Base-by-base conservation (phyloP, 1,139 yeast genomes). In the Magnusiomyces suaveolens region DNA sequence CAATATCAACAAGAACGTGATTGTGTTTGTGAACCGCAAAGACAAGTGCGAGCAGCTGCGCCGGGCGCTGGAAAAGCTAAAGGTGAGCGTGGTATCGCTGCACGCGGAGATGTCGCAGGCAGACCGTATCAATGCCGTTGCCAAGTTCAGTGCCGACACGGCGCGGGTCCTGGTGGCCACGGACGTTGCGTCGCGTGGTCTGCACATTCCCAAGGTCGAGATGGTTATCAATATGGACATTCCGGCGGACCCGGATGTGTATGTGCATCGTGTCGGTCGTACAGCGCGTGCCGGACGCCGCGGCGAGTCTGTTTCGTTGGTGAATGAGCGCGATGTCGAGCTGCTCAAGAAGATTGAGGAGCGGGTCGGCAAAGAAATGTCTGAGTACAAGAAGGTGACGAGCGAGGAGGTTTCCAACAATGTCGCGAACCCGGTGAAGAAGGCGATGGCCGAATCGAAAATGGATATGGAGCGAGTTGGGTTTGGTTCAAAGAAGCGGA, bases 261-360 rank as follows among this genome's bases (percentile, higher is more conserved):
- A 86, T 65, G 87, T 92, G 56, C 99, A 92, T 72, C 77, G 99
- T 68, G 96, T 90, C n/a, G 99, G 99, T 77, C 88, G 99, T 81
- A 92, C 98, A 21, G 99, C 98, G n/a, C 86, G 99, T 78, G 98
- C 98, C 2, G 97, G 97, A 3, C 77, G 95, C 64, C 73, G 75
- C 54, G 92, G 92, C 67, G 83, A 78, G 60, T 74, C 84, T 21
- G 69, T 84, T 2, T 81, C 94, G 16, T 77, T 92, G 57, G 84
- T 92, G 3, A 81, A 95, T 0, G 96, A 90, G 63, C 81, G 84
- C 57, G 98, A 92, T 65, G 84, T 92, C 20, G 78, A 76, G 29
- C 77, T 97, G 63, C 79, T 92, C 12, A 80, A 87, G 60, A 83
- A 92, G 8, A 92, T 92, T 54, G 99, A 92, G 69, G 87, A 80